phyloP scores from a whole-genome alignment of 768 basidiomycete species.

The Crassisporium funariophilum region DNA sequence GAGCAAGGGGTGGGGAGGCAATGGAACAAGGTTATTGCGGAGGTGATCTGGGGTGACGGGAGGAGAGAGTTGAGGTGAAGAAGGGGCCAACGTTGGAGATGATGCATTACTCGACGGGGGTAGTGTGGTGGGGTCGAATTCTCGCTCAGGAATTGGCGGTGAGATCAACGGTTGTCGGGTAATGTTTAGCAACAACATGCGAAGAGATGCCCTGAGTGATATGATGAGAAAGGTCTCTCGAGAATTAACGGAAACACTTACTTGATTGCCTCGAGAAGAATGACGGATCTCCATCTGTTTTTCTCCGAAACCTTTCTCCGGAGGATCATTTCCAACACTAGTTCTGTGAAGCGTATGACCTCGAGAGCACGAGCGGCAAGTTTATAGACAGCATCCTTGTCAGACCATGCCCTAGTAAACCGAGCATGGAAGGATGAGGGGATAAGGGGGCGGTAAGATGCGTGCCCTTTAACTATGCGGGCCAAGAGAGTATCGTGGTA shows the following conservation, averaged over 20 bases:
- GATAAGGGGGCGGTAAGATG: slow-evolving; percentile 74
- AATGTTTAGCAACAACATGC: slow-evolving; percentile 69
- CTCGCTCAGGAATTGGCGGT: slow-evolving; percentile 84
- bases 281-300: slow-evolving; percentile 73
- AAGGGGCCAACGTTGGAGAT: slow-evolving; percentile 62
- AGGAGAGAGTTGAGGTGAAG: slow-evolving; percentile 56
- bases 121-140: slow-evolving; percentile 76
- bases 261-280: slow-evolving; percentile 85
- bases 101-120: slow-evolving; percentile 53
- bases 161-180: slow-evolving; percentile 77
- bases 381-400: slow-evolving; percentile 70
- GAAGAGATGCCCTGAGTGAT: slow-evolving; percentile 64
- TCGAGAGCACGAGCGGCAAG: slow-evolving; percentile 77
- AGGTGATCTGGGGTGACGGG: slow-evolving; percentile 77
- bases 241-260: slow-evolving; percentile 36
- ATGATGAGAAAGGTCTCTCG: slow-evolving; percentile 1
- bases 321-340: slow-evolving; percentile 89
- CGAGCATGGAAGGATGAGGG: slow-evolving; percentile 80
- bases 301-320: slow-evolving; percentile 67
- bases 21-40: slow-evolving; percentile 70
- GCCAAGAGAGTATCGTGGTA: slow-evolving; percentile 94
- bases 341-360: slow-evolving; percentile 77
- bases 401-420: slow-evolving; percentile 87
- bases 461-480: slow-evolving; percentile 60
- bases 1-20: slow-evolving; percentile 67